These are phyloP conservation scores for Pezizomycotina sp. DNA, from an alignment of 2,329 filamentous ascomycete genomes.

Conservation along the genomic window DNA sequence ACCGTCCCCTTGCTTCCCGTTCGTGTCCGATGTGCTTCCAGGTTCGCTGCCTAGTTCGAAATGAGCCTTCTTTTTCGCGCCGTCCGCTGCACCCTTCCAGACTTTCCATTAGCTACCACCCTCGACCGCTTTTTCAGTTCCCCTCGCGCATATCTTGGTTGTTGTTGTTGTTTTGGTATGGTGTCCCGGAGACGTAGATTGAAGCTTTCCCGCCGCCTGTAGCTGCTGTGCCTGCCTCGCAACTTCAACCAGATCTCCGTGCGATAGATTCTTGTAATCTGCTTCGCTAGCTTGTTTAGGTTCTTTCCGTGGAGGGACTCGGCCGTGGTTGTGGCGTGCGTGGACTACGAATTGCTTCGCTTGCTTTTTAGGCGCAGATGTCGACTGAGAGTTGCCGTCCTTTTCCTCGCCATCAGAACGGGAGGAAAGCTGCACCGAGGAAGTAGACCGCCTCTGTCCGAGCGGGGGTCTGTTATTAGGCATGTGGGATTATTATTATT, in stretches of 20 bases:
- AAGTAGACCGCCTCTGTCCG: constrained; percentile 18
- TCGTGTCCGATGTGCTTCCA: constrained; percentile 18
- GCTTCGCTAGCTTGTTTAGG: too few relatives aligned
- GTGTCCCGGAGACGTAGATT: constrained; percentile 18
- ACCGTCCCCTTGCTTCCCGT: too few relatives aligned
- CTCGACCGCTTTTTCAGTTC: constrained; percentile 10
- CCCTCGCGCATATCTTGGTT: constrained; percentile 15
- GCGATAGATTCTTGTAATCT: constrained; percentile 19
- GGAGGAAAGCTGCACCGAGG: too few relatives aligned
- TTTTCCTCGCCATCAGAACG: constrained; percentile 16
- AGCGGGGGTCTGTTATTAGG: constrained; percentile 18
- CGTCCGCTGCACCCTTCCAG: too few relatives aligned
- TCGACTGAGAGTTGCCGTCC: constrained; percentile 19
- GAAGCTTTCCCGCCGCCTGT: constrained; percentile 7
- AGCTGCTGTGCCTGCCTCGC: constrained; percentile 13
- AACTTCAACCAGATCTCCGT: constrained; percentile 17
- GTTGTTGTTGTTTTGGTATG: constrained; percentile 16
- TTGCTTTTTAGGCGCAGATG: constrained; percentile 14
- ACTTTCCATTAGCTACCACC: constrained; percentile 17
- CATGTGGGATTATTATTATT: too few relatives aligned
- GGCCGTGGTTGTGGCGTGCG: constrained; percentile 19
- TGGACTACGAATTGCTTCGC: constrained; percentile 20
- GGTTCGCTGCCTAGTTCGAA: too few relatives aligned
- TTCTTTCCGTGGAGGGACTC: too few relatives aligned
- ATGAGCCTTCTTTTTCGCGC: constrained; percentile 15